phyloP scores from a whole-genome alignment of 1,139 yeast species.

The Saccharomyces hybrid region DNA sequence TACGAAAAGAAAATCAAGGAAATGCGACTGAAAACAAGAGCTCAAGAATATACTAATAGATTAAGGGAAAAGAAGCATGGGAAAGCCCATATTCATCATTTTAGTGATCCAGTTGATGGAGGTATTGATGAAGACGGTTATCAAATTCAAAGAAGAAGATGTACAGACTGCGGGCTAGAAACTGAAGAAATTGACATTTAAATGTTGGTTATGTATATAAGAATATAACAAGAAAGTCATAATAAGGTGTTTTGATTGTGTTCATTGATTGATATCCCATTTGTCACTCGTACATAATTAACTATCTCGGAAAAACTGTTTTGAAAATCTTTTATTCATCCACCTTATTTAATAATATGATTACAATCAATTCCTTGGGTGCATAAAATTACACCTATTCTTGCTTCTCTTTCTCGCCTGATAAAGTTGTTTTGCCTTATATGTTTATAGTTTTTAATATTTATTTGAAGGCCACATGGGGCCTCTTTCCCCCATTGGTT shows the following conservation, averaged over 20 bases:
- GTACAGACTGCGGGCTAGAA: slow-evolving; percentile 79
- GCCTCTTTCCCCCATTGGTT: slow-evolving; percentile 4
- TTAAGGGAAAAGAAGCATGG: slow-evolving; percentile 48
- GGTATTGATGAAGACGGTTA: slow-evolving; percentile 39
- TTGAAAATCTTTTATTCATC: background rate
- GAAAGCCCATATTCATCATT: slow-evolving; percentile 65
- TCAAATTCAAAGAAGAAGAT: slow-evolving; percentile 49
- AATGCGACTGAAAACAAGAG: slow-evolving; percentile 86
- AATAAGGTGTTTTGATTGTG: background rate
- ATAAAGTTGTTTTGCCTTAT: background rate
- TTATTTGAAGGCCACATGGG: slow-evolving; percentile 6
- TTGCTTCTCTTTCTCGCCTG: background rate
- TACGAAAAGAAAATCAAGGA: slow-evolving; percentile 69
- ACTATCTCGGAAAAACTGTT: background rate
- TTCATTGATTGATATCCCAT: background rate
- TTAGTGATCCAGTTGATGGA: slow-evolving; percentile 53
- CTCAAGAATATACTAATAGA: slow-evolving; percentile 77
- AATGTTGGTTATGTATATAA: background rate
- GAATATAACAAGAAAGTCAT: background rate
- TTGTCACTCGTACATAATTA: background rate
- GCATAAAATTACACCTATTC: background rate
- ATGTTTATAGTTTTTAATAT: background rate
- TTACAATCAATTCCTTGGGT: background rate
- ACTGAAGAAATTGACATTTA: slow-evolving; percentile 56
- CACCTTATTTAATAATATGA: background rate